Evolutionary conservation across 75 land plant genomes (phyloP).

Genomic region (Sequoia sempervirens): DNA sequence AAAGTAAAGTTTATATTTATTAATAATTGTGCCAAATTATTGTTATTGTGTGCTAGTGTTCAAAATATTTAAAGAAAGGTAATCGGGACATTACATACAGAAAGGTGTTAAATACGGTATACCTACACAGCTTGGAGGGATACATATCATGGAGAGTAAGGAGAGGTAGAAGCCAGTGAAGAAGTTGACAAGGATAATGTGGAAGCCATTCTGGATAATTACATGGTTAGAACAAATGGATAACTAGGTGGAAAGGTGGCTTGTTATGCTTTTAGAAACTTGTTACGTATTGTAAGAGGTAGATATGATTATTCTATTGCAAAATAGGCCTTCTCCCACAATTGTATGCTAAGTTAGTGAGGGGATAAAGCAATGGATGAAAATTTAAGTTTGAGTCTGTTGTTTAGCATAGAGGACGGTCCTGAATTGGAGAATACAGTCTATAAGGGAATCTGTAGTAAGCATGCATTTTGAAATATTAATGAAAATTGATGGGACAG

Average conservation of each 20-base stretch:
- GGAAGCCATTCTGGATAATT: no score
- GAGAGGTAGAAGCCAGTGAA: no score
- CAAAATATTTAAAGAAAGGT: no score
- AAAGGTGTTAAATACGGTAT: neutral
- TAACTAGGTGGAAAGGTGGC: neutral
- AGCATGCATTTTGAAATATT: neutral
- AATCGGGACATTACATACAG: no score
- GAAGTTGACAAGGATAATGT: no score
- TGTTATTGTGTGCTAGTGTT: no score
- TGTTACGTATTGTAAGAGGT: neutral
- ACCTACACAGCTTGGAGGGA: neutral
- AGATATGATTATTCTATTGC: neutral
- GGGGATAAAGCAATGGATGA: neutral
- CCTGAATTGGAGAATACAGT: no score
- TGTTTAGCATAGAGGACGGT: neutral
- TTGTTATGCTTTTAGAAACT: neutral
- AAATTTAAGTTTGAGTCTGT: neutral
- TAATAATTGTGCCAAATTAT: no score
- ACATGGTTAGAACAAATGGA: neutral
- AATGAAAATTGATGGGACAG: no score
- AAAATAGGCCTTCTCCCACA: neutral
- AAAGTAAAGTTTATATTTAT: no score
- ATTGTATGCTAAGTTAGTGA: neutral
- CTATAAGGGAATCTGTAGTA: neutral
- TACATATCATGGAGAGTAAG: neutral